Percentiles rank a stretch among this genome's conserved stretches.
These are phyloP conservation scores for Setomelanomma holmii DNA, from an alignment of 2,329 filamentous ascomycete species.

Conservation along the genomic window DNA sequence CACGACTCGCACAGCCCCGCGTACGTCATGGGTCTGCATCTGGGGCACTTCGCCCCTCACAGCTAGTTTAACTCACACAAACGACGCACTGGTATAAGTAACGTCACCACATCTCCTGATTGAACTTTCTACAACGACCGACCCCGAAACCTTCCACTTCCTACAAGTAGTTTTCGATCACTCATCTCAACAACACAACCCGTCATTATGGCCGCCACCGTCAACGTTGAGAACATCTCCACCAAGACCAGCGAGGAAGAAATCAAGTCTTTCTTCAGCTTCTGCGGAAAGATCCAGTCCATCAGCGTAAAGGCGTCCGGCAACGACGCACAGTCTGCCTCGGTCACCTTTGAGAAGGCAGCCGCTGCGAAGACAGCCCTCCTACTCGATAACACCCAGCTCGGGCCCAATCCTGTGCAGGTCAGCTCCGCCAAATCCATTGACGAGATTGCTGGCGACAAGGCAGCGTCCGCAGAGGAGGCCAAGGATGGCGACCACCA, in stretches of 20 bases:
- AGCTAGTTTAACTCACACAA: slow-evolving; percentile 6
- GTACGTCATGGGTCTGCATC: slow-evolving; percentile 24
- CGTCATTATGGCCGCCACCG: slow-evolving; percentile 65
- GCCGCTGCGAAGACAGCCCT: slow-evolving; percentile 96
- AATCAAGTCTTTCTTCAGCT: slow-evolving; percentile 96
- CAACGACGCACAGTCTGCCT: slow-evolving; percentile 78
- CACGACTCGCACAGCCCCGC: slow-evolving; percentile 25
- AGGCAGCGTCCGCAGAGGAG: slow-evolving; percentile 62
- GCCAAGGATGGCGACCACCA: slow-evolving; percentile 65
- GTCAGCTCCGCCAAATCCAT: slow-evolving; percentile 76
- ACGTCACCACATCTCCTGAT: slow-evolving; percentile 3
- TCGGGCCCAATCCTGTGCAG: slow-evolving; percentile 77
- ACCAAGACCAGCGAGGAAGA: slow-evolving; percentile 84
- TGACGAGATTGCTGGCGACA: slow-evolving; percentile 67
- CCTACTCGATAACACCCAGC: slow-evolving; percentile 94
- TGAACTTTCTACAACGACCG: slow-evolving; percentile 5
- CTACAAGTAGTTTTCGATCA: neutral
- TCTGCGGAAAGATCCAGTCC: slow-evolving; percentile 88
- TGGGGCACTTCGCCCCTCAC: slow-evolving; percentile 22
- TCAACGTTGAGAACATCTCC: slow-evolving; percentile 90
- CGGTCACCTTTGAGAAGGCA: slow-evolving; percentile 96
- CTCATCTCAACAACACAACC: slow-evolving; percentile 8
- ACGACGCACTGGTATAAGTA: slow-evolving; percentile 21
- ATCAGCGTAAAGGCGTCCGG: slow-evolving; percentile 74
- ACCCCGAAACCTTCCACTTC: neutral